phyloP scores from a whole-genome alignment of 139 green algal genomes.

The Chlorella sp. region DNA sequence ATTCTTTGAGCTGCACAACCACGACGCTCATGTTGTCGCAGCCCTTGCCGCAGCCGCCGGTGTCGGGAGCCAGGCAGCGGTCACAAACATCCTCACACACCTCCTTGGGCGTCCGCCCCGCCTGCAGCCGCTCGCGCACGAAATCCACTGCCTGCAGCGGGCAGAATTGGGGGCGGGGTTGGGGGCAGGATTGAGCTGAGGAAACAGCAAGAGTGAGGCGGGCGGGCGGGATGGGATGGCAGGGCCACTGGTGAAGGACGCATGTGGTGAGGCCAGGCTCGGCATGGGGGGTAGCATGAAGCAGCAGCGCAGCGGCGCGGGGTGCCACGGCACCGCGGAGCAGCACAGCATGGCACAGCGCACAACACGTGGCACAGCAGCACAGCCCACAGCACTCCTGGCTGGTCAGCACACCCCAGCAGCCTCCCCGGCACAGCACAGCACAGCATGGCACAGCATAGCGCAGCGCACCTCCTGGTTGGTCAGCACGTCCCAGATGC shows the following conservation, averaged over 20 bases:
- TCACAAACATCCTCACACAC: constrained; percentile 80
- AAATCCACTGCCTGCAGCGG: constrained; percentile 68
- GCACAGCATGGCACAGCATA: too few relatives aligned
- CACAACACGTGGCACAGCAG: too few relatives aligned
- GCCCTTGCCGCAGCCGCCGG: constrained; percentile 60
- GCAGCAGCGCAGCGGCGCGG: too few relatives aligned
- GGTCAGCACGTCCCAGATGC: constrained; percentile 84
- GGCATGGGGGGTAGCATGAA: background rate
- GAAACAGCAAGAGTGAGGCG: too few relatives aligned
- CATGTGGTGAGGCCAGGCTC: too few relatives aligned
- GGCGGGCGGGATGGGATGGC: too few relatives aligned
- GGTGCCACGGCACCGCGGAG: too few relatives aligned
- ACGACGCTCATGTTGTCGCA: constrained; percentile 32
- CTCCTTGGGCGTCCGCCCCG: constrained; percentile 37
- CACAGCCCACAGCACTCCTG: too few relatives aligned
- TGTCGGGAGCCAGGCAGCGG: constrained; percentile 75
- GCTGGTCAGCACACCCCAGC: too few relatives aligned
- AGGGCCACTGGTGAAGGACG: background rate
- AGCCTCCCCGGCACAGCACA: background rate
- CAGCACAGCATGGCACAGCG: background rate
- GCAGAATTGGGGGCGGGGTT: background rate
- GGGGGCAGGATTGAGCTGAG: too few relatives aligned
- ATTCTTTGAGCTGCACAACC: background rate
- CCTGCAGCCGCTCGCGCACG: constrained; percentile 67
- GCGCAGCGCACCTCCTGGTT: constrained; percentile 65